Percentiles rank a stretch among this genome's conserved stretches.
Evolutionary conservation across 306 rosid species (phyloP).

Genomic region (Ormosia emarginata): DNA sequence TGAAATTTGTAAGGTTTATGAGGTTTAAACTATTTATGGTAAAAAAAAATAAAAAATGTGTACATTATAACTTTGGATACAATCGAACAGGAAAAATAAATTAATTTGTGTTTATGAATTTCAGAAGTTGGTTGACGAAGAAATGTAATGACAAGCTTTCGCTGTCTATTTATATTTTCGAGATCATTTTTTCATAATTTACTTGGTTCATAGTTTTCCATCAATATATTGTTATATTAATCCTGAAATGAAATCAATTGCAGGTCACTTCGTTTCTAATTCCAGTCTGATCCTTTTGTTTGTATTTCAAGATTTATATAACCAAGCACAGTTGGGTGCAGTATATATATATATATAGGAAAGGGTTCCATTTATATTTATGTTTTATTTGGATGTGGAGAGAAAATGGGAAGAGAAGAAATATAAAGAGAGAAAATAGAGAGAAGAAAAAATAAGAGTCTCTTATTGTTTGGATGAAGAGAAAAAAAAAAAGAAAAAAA

Average conservation of each 20-base stretch:
- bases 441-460: too few species aligned
- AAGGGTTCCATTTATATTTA: too few species aligned
- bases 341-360: too few species aligned
- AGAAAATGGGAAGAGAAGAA: too few species aligned
- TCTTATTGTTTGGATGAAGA: too few species aligned
- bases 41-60: too few species aligned
- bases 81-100: background rate
- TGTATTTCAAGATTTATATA: slow-evolving; percentile 3
- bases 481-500: too few species aligned
- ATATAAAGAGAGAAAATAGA: too few species aligned
- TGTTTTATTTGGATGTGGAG: too few species aligned
- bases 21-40: too few species aligned
- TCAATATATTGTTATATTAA: background rate
- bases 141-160: slow-evolving; percentile 22
- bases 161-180: background rate
- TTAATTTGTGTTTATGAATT: background rate
- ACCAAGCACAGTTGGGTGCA: background rate
- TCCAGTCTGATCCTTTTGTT: slow-evolving; percentile 22
- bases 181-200: slow-evolving; percentile 11
- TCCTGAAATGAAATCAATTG: background rate
- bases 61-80: background rate
- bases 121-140: background rate
- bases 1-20: too few species aligned
- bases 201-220: slow-evolving; percentile 46
- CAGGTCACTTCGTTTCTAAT: slow-evolving; percentile 13